These are phyloP conservation scores for Vanrija humicola DNA, from an alignment of 1,284 basidiomycete species.

Conservation along the genomic window DNA sequence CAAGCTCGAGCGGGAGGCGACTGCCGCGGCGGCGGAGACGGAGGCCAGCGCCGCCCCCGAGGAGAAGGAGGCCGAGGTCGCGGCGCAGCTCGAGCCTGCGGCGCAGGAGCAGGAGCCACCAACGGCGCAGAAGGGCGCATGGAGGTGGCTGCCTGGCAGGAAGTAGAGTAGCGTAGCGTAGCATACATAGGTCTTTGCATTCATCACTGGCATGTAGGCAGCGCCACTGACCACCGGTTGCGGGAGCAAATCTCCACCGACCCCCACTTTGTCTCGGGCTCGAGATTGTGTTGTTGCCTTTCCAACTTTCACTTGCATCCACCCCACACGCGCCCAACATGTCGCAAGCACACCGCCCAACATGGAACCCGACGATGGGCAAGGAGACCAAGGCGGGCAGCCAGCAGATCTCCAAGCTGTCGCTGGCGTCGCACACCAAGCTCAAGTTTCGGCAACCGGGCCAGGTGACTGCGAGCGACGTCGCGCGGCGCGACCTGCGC, in stretches of 20 bases:
- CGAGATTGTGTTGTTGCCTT: background rate
- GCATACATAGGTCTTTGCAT: background rate
- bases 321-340: constrained; percentile 18
- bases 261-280: background rate
- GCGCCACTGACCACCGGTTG: too few relatives aligned
- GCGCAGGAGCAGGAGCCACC: background rate
- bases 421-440: constrained; percentile 89
- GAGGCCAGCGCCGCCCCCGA: background rate
- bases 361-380: constrained; percentile 49
- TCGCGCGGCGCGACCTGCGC: constrained; percentile 71
- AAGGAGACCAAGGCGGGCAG: constrained; percentile 68
- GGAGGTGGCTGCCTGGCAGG: background rate
- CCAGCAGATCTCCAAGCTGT: constrained; percentile 79
- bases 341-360: constrained; percentile 50
- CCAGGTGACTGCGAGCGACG: constrained; percentile 70
- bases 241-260: constrained; percentile 2
- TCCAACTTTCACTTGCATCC: background rate
- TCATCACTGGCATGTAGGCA: too few relatives aligned
- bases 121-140: background rate
- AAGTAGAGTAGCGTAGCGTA: background rate
- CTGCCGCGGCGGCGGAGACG: background rate
- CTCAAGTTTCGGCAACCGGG: constrained; percentile 92
- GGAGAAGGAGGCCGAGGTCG: background rate
- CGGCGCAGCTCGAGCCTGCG: background rate
- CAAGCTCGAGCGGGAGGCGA: background rate